These are phyloP conservation scores for Aegilops bicornis DNA, from an alignment of 176 grass and related monocot species.

Conservation along the genomic window DNA sequence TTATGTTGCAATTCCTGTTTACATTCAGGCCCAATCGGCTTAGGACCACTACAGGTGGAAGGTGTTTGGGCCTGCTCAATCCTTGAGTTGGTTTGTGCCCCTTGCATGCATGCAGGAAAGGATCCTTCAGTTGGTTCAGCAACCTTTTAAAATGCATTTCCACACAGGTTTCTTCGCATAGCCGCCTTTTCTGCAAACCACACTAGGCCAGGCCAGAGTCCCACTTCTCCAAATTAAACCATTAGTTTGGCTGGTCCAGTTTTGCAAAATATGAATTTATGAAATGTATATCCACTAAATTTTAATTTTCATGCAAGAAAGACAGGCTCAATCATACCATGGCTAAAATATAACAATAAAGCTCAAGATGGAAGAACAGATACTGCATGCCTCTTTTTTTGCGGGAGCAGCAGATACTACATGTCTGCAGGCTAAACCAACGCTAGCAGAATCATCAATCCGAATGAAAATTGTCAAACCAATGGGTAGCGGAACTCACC, in stretches of 20 bases:
- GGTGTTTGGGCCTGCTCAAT: not conserved
- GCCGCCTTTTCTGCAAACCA: not conserved
- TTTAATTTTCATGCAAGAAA: constrained; percentile 8
- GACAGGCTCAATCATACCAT: not conserved
- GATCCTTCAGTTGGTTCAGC: not conserved
- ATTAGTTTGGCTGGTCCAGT: not conserved
- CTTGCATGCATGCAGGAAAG: too few relatives aligned
- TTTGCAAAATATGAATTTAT: not conserved
- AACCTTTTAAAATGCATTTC: not conserved
- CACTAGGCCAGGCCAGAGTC: not conserved
- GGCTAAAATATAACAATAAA: constrained; percentile 8
- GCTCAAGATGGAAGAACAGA: not conserved
- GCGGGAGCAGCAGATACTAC: not conserved
- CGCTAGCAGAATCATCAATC: constrained; percentile 11
- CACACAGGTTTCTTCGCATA: not conserved
- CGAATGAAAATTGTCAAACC: not conserved
- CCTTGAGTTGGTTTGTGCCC: not conserved
- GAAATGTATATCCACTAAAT: not conserved
- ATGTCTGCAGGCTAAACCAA: not conserved
- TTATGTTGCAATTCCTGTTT: not conserved
- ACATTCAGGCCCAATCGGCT: not conserved
- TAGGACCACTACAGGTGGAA: not conserved
- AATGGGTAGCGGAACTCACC: constrained; percentile 42
- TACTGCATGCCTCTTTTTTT: too few relatives aligned
- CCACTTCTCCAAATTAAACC: not conserved